Conservation (phyloP, 257 asterid genomes). For the Nicotiana tabacum region DNA sequence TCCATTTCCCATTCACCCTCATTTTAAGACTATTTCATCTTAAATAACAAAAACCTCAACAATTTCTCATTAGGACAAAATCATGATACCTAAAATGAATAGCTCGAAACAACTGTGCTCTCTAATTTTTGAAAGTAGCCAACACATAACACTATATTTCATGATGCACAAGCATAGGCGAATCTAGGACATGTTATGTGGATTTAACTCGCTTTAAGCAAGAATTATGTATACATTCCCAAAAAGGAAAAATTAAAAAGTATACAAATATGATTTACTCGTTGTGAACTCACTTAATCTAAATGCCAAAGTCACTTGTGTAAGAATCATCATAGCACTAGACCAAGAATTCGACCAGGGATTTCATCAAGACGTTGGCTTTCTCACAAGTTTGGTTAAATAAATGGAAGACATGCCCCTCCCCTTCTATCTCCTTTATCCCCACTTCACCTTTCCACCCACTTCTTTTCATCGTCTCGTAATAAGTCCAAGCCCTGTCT, state of each 20-base stretch:
- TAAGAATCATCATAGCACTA: neutral
- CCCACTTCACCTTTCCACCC: slow-evolving; percentile 61
- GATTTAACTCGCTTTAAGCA: neutral
- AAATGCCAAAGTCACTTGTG: neutral
- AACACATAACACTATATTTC: neutral
- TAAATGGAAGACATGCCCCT: slow-evolving; percentile 62
- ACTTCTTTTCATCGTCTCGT: slow-evolving; percentile 53
- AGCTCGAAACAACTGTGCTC: neutral
- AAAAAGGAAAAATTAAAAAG: neutral
- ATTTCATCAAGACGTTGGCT: slow-evolving; percentile 36
- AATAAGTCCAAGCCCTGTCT: slow-evolving; percentile 44
- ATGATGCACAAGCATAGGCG: neutral
- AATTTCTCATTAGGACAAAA: neutral
- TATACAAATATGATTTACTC: neutral
- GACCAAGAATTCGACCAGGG: slow-evolving; percentile 28
- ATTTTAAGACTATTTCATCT: no score
- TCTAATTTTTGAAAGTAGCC: neutral
- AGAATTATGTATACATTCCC: neutral
- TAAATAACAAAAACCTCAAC: no score
- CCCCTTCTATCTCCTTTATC: slow-evolving; percentile 52
- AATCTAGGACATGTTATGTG: neutral
- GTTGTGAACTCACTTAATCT: neutral
- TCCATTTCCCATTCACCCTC: no score
- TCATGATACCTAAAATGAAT: neutral
- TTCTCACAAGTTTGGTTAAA: slow-evolving; percentile 23